Conservation (phyloP, 768 basidiomycete genomes). For the Ramaria sp. region DNA sequence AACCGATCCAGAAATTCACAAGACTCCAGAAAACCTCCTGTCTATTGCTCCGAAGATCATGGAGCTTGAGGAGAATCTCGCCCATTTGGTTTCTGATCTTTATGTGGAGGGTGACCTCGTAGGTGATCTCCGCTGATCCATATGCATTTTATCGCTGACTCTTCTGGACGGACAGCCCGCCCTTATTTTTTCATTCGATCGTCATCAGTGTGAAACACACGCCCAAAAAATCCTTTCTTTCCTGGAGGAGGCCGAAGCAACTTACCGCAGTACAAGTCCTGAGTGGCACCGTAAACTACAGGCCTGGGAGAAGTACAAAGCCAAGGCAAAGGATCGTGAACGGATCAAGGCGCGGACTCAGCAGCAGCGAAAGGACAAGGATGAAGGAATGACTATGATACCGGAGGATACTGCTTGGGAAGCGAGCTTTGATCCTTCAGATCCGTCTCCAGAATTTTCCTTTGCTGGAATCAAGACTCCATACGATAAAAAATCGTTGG, state of each 20-base stretch:
- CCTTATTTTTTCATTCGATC: conserved; percentile 58
- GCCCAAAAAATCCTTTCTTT: conserved; percentile 25
- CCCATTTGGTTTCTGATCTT: conserved; percentile 47
- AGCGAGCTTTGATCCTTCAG: conserved; percentile 43
- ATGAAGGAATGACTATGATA: background rate
- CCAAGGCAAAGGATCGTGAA: conserved; percentile 36
- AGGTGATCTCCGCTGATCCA: conserved; percentile 15
- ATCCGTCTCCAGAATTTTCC: conserved; percentile 49
- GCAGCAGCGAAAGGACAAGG: conserved; percentile 25
- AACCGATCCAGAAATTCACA: conserved; percentile 25
- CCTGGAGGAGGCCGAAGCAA: conserved; percentile 33
- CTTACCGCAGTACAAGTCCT: conserved; percentile 36
- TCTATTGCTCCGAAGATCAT: conserved; percentile 18
- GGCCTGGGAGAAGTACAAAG: conserved; percentile 42
- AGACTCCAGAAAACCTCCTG: background rate
- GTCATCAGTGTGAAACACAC: conserved; percentile 47
- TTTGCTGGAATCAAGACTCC: conserved; percentile 36
- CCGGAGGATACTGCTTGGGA: conserved; percentile 34
- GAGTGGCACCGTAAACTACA: conserved; percentile 41
- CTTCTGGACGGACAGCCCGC: conserved; percentile 36
- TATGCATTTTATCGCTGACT: background rate
- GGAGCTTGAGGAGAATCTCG: conserved; percentile 33
- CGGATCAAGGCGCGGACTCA: conserved; percentile 29
- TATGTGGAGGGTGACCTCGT: conserved; percentile 45
- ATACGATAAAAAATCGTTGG: conserved; percentile 37